Conservation (phyloP, 768 basidiomycete genomes). For the Tricholoma sp. region DNA sequence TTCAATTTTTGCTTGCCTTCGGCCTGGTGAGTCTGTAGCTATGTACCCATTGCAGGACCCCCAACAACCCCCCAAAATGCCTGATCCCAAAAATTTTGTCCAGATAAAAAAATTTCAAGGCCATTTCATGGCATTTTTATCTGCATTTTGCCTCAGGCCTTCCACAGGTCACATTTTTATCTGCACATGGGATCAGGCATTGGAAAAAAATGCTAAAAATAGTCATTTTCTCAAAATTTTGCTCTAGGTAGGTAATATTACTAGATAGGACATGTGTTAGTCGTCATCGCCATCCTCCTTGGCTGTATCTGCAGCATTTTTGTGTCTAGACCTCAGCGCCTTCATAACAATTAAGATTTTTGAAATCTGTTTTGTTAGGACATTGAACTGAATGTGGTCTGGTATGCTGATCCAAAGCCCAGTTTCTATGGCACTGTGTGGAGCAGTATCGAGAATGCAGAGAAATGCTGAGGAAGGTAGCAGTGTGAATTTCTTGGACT, state of each 20-base stretch:
- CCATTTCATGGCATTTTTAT: neutral
- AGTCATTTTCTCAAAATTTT: no score
- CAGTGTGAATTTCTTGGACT: neutral
- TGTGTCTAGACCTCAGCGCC: neutral
- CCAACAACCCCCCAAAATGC: no score
- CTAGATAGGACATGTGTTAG: neutral
- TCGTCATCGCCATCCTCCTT: neutral
- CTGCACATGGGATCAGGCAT: neutral
- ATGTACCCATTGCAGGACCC: no score
- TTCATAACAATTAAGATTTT: neutral
- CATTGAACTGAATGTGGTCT: neutral
- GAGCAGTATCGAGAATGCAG: neutral
- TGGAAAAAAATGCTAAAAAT: neutral
- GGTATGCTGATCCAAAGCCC: neutral
- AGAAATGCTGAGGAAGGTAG: neutral
- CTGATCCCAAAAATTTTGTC: no score
- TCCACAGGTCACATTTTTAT: neutral
- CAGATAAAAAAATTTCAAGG: neutral
- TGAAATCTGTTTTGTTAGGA: neutral
- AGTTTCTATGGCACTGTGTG: neutral
- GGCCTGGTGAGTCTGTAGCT: no score
- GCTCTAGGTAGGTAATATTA: neutral
- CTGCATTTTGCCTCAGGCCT: neutral
- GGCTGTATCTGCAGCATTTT: neutral
- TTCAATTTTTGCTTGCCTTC: no score